Percentiles rank a stretch among this genome's conserved stretches.
phyloP scores from a whole-genome alignment of 2,329 filamentous ascomycete species.

The Sordariomycetes sp. region DNA sequence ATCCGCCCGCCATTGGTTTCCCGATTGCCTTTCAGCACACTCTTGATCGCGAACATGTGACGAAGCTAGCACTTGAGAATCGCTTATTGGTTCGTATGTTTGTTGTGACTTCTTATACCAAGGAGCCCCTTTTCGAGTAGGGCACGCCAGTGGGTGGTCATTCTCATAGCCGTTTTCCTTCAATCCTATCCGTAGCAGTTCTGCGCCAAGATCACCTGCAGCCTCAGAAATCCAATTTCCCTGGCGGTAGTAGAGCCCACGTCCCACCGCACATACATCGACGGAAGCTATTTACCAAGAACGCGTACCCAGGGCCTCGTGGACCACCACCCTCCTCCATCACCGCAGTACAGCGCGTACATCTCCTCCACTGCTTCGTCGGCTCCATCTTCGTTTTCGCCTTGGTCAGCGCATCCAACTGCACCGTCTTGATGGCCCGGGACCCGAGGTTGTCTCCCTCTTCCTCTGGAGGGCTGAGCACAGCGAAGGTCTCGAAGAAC shows the following conservation, averaged over 20 bases:
- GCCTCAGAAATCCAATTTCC: conserved; percentile 11
- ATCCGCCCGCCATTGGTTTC: too few species aligned
- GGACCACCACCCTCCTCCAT: conserved; percentile 57
- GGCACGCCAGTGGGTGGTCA: too few species aligned
- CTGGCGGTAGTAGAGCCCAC: conserved; percentile 35
- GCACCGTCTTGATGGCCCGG: conserved; percentile 27
- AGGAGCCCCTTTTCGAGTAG: too few species aligned
- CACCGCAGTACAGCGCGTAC: conserved; percentile 52
- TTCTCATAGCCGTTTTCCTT: too few species aligned
- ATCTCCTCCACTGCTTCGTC: conserved; percentile 23
- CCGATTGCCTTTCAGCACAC: too few species aligned
- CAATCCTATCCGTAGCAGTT: too few species aligned
- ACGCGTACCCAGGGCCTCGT: conserved; percentile 37
- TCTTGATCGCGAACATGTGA: too few species aligned
- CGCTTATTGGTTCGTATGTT: too few species aligned
- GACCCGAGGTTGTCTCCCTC: too few species aligned
- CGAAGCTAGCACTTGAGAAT: too few species aligned
- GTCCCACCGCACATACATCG: conserved; percentile 46
- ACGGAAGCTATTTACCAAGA: conserved; percentile 44
- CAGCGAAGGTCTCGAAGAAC: conserved; percentile 63
- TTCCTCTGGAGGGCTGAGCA: conserved; percentile 58
- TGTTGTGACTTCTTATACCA: too few species aligned
- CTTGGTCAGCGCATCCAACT: conserved; percentile 48
- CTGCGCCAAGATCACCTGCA: too few species aligned
- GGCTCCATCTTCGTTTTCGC: conserved; percentile 33